These are phyloP conservation scores for Asterophora lycoperdoides DNA, from an alignment of 768 basidiomycete species.

Conservation along the genomic window DNA sequence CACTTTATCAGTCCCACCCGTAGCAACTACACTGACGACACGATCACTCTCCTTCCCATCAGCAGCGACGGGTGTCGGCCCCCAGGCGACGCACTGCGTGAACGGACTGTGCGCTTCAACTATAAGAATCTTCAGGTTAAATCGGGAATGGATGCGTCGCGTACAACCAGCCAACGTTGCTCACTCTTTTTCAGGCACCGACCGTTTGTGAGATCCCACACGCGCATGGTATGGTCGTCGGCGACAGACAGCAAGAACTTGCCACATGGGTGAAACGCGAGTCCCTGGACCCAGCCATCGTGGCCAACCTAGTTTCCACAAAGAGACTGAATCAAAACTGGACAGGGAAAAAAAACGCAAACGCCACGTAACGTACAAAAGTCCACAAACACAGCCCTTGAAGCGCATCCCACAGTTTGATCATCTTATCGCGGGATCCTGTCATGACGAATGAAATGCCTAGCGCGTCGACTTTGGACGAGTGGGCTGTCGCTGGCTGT, in stretches of 20 bases:
- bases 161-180: conserved; percentile 52
- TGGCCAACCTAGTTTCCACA: conserved; percentile 36
- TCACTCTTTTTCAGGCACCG: conserved; percentile 65
- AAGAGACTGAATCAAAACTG: background rate
- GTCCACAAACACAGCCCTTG: conserved; percentile 61
- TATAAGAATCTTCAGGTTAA: background rate
- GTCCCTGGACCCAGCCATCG: conserved; percentile 68
- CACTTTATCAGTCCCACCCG: conserved; percentile 17
- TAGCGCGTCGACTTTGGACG: conserved; percentile 3
- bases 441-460: conserved; percentile 52
- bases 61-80: background rate
- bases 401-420: conserved; percentile 69
- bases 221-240: conserved; percentile 44
- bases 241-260: conserved; percentile 60
- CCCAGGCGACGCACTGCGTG: conserved; percentile 14
- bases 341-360: background rate
- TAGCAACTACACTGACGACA: conserved; percentile 18
- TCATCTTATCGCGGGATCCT: conserved; percentile 68
- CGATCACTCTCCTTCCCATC: conserved; percentile 13
- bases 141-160: background rate
- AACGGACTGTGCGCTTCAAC: conserved; percentile 14
- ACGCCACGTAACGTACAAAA: conserved; percentile 35
- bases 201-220: conserved; percentile 68
- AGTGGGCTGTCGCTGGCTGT: conserved; percentile 6
- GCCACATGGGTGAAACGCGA: conserved; percentile 72